Evolutionary conservation across 768 basidiomycete species (phyloP).

Genomic region (Podaxis sp.): DNA sequence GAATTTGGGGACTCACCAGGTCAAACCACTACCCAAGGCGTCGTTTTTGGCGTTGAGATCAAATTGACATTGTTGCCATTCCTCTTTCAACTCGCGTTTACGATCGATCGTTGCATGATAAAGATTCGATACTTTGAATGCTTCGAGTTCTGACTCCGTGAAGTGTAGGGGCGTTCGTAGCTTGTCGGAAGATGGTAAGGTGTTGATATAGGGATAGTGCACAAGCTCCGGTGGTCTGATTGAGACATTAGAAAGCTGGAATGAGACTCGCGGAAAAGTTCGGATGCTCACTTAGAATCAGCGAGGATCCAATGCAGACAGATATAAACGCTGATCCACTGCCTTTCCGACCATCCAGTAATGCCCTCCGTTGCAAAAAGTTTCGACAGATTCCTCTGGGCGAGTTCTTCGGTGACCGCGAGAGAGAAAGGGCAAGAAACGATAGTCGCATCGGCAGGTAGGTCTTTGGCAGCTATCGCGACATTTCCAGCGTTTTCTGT

Average conservation of each 20-base stretch:
- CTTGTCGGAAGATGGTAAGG: conserved; percentile 51
- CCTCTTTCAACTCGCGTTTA: conserved; percentile 50
- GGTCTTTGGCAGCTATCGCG: conserved; percentile 42
- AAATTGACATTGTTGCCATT: conserved; percentile 55
- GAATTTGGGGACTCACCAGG: conserved; percentile 41
- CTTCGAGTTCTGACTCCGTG: conserved; percentile 50
- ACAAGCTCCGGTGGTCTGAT: conserved; percentile 18
- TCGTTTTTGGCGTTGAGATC: conserved; percentile 30
- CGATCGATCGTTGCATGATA: conserved; percentile 74
- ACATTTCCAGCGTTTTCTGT: conserved; percentile 41
- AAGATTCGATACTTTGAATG: conserved; percentile 77
- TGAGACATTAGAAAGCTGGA: neutral
- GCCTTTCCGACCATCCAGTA: conserved; percentile 52
- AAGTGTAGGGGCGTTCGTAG: conserved; percentile 78
- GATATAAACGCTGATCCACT: conserved; percentile 61
- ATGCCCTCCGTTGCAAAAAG: conserved; percentile 19
- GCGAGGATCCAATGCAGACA: conserved; percentile 13
- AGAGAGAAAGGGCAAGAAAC: conserved; percentile 67
- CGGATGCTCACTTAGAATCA: conserved; percentile 7
- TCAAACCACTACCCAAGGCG: conserved; percentile 47
- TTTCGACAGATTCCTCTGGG: conserved; percentile 37
- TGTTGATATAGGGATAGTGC: conserved; percentile 63
- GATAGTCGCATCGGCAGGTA: conserved; percentile 48
- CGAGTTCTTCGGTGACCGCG: conserved; percentile 51
- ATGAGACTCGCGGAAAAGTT: neutral